These are phyloP conservation scores for Noccaea caerulescens DNA, from an alignment of 345 rosid genomes.

Conservation along the genomic window DNA sequence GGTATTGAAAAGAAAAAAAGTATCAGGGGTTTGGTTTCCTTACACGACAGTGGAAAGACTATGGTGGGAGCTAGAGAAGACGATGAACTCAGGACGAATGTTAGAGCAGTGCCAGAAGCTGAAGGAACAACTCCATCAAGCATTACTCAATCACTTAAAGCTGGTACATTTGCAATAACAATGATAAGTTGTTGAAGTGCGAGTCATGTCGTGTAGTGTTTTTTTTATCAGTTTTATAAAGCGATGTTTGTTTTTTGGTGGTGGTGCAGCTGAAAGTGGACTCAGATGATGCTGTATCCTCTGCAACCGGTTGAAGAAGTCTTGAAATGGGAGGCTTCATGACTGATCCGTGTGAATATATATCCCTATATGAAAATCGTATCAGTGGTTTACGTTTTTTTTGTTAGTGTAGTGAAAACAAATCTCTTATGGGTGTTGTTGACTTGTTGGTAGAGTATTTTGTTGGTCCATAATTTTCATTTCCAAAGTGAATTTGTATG, in stretches of 20 bases:
- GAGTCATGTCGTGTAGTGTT: background rate
- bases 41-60: constrained; percentile 70
- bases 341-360: constrained; percentile 32
- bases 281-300: constrained; percentile 62
- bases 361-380: background rate
- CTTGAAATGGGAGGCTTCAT: constrained; percentile 1
- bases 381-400: background rate
- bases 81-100: constrained; percentile 63
- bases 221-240: background rate
- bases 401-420: constrained; percentile 18
- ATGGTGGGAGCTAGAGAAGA: constrained; percentile 78
- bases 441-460: background rate
- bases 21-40: constrained; percentile 82
- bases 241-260: background rate
- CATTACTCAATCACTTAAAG: constrained; percentile 74
- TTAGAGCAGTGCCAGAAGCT: constrained; percentile 78
- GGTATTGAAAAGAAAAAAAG: constrained; percentile 69
- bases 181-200: background rate
- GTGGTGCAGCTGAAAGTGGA: constrained; percentile 72
- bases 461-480: constrained; percentile 22
- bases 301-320: constrained; percentile 32
- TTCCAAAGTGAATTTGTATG: constrained; percentile 4
- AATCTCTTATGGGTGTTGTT: constrained; percentile 14
- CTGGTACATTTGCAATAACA: constrained; percentile 53
- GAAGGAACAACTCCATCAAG: constrained; percentile 60